Evolutionary conservation across 139 green algal genomes (phyloP).

Genomic region (Diplosphaera chodatii): DNA sequence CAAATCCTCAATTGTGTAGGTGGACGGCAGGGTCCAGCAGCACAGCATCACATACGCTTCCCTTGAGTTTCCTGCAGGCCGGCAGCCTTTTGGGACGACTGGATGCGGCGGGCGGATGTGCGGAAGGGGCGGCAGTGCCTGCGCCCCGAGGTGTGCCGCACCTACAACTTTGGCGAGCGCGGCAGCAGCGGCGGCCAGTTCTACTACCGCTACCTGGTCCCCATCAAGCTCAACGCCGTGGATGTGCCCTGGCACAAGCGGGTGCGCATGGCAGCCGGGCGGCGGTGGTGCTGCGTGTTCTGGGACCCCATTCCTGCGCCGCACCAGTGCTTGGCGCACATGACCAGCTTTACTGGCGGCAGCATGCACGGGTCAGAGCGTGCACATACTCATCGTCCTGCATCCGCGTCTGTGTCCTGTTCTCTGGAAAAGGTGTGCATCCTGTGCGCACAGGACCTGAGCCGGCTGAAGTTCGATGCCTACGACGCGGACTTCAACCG

Average conservation of each 20-base stretch:
- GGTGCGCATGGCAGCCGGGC: conserved; percentile 18
- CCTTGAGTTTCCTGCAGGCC: no score
- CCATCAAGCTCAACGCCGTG: conserved; percentile 31
- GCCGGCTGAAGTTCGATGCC: background rate
- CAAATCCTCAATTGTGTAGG: no score
- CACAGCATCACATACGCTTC: no score
- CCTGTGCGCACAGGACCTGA: background rate
- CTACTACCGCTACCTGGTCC: conserved; percentile 27
- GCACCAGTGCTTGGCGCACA: no score
- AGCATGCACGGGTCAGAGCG: no score
- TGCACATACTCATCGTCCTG: background rate
- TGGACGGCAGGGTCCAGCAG: no score
- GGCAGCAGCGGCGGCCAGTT: conserved; percentile 36
- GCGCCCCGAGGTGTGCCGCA: conserved; percentile 31
- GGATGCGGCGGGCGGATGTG: conserved; percentile 25
- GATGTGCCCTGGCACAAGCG: conserved; percentile 23
- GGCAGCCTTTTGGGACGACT: conserved; percentile 50
- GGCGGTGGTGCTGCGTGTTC: no score
- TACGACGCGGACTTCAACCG: background rate
- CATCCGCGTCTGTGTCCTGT: no score
- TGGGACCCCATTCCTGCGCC: no score
- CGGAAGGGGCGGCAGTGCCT: conserved; percentile 43
- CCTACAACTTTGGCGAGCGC: conserved; percentile 48
- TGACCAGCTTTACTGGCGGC: no score
- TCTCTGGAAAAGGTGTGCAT: background rate